Evolutionary conservation across 257 asterid genomes (phyloP).

Genomic region (Scutellaria barbata): DNA sequence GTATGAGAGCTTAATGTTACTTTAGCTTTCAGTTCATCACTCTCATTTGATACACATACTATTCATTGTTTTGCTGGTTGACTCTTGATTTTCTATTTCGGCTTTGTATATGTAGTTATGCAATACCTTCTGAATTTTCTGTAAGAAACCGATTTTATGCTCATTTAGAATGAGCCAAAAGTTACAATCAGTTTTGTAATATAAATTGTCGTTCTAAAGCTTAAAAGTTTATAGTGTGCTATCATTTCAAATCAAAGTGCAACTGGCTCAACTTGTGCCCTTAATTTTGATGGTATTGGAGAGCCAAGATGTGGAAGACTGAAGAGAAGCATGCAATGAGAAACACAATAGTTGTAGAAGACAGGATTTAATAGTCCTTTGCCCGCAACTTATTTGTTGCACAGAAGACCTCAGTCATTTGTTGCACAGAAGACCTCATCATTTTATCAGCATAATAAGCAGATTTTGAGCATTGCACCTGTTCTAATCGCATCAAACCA

Average conservation of each 20-base stretch:
- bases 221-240: background rate
- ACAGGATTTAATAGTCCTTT: too few relatives aligned
- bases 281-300: background rate
- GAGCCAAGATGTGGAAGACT: background rate
- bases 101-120: slow-evolving; percentile 9
- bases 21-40: slow-evolving; percentile 9
- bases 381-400: background rate
- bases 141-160: slow-evolving; percentile 1
- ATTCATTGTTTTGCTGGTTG: slow-evolving; percentile 2
- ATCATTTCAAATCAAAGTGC: slow-evolving; percentile 13
- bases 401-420: too few relatives aligned
- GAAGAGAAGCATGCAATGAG: background rate
- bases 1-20: slow-evolving; percentile 16
- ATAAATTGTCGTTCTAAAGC: background rate
- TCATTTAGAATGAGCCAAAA: background rate
- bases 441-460: too few relatives aligned
- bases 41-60: slow-evolving; percentile 15
- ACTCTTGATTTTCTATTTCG: background rate
- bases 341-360: background rate
- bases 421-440: too few relatives aligned
- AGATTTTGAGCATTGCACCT: too few relatives aligned
- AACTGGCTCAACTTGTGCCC: slow-evolving; percentile 10
- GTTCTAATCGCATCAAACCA: too few relatives aligned
- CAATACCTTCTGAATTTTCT: slow-evolving; percentile 17
- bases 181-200: background rate